Conservation (phyloP, 345 rosid species). For the Populus pruinosa region DNA sequence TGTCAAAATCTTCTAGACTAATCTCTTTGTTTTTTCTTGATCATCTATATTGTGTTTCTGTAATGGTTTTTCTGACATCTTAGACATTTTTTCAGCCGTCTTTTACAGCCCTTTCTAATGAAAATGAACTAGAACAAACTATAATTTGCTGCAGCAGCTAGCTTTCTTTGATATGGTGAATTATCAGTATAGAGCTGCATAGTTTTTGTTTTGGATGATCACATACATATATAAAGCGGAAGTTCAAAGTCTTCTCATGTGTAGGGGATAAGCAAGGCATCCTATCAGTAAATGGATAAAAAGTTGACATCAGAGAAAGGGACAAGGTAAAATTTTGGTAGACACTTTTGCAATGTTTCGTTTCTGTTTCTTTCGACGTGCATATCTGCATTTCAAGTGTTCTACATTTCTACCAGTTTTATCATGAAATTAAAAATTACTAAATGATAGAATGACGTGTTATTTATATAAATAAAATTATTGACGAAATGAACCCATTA, state of each 20-base stretch:
- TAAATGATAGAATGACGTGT: too few relatives aligned
- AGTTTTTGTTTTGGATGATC: neutral
- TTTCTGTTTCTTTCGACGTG: too few relatives aligned
- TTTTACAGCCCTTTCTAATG: neutral
- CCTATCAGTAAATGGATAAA: neutral
- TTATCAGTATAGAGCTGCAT: neutral
- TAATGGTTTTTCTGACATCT: neutral
- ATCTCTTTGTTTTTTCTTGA: neutral
- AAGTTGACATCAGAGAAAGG: constrained; percentile 50
- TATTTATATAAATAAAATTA: too few relatives aligned
- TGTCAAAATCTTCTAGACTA: neutral
- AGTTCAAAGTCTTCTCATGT: neutral
- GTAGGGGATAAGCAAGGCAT: neutral
- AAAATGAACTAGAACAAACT: neutral
- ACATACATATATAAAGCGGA: neutral
- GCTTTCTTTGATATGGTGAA: neutral
- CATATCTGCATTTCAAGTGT: neutral
- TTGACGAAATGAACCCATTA: fast-evolving
- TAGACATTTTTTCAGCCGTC: neutral
- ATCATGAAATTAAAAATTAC: too few relatives aligned
- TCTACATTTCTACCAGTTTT: neutral
- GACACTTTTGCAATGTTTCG: neutral
- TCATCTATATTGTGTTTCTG: neutral
- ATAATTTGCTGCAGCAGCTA: neutral
- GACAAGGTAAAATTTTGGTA: constrained; percentile 59